A percentile compares a stretch with the other conserved stretches of the same genome.
Evolutionary conservation across 2,329 filamentous ascomycete genomes (phyloP).

Genomic region (Byssochlamys sp.): DNA sequence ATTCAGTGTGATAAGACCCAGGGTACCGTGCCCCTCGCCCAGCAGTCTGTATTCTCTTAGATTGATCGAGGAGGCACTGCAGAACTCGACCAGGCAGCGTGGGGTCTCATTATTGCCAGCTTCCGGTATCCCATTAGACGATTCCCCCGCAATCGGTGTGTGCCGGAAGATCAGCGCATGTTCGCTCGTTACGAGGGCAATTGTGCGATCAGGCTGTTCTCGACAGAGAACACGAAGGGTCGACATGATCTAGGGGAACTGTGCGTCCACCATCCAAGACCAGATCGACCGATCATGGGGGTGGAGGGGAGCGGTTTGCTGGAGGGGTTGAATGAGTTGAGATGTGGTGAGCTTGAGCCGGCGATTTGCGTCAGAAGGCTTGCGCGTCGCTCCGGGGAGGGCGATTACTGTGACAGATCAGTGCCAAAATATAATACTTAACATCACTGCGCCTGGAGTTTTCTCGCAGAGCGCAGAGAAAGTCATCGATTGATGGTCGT

Average conservation of each 20-base stretch:
- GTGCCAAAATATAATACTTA: neutral
- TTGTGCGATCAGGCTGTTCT: conserved; percentile 76
- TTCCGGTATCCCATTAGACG: conserved; percentile 36
- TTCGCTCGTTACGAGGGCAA: conserved; percentile 70
- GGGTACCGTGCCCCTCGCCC: conserved; percentile 71
- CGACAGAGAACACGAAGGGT: conserved; percentile 68
- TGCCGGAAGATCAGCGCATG: conserved; percentile 80
- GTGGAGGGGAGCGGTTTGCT: neutral
- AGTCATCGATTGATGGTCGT: neutral
- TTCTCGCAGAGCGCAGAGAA: neutral
- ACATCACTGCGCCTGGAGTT: neutral
- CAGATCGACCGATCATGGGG: neutral
- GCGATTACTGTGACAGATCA: neutral
- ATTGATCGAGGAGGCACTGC: conserved; percentile 53
- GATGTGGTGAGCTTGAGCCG: too few relatives aligned
- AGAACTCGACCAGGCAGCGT: conserved; percentile 84
- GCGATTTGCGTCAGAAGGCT: neutral
- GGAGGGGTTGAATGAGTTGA: neutral
- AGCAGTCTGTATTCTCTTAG: conserved; percentile 68
- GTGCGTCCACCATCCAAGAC: neutral
- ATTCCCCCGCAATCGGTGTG: conserved; percentile 55
- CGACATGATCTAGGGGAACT: conserved; percentile 36
- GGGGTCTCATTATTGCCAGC: conserved; percentile 30
- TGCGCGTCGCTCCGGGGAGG: neutral
- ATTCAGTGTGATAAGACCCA: conserved; percentile 75